phyloP scores from a whole-genome alignment of 2,329 filamentous ascomycete species.

The Phaeosphaeriaceae sp. region DNA sequence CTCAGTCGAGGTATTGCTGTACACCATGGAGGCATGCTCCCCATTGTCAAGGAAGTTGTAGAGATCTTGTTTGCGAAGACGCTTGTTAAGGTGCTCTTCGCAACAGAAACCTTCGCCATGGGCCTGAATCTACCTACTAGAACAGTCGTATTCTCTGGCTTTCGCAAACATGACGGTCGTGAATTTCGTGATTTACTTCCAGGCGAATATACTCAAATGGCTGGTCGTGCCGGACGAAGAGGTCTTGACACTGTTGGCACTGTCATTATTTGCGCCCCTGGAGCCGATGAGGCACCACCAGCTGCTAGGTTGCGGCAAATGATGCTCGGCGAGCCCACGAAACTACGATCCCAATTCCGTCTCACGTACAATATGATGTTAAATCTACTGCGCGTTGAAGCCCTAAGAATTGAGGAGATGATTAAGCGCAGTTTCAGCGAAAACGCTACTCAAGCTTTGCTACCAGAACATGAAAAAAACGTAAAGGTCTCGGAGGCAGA shows the following conservation, averaged over 20 bases:
- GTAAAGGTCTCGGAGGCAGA: constrained; percentile 92
- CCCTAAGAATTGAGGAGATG: constrained; percentile 99
- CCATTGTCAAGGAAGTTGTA: constrained; percentile 97
- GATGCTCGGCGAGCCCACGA: constrained; percentile 95
- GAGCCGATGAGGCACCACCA: constrained; percentile 85
- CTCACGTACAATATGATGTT: constrained; percentile 99
- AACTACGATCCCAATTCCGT: constrained; percentile 93
- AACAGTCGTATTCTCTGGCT: constrained; percentile 97
- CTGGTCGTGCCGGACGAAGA: constrained; percentile 88
- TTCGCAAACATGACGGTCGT: constrained; percentile 94
- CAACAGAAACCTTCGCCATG: constrained; percentile 99
- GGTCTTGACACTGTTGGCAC: constrained; percentile 91
- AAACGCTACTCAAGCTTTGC: constrained; percentile 90
- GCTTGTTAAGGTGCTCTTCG: constrained; percentile 94
- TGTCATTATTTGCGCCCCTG: constrained; percentile 87
- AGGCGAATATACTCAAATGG: constrained; percentile 99
- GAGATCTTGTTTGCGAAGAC: constrained; percentile 96
- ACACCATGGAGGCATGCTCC: constrained; percentile 90
- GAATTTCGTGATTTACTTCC: constrained; percentile 89
- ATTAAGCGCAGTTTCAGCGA: constrained; percentile 99
- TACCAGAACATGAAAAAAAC: constrained; percentile 94
- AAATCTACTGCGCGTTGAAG: constrained; percentile 92
- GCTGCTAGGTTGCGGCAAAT: constrained; percentile 84
- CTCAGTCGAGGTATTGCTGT: constrained; percentile 90
- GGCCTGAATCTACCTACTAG: constrained; percentile 93